Evolutionary conservation across 495 filamentous ascomycete genomes (phyloP), one percentile per base, ranked within the genome.

Genomic region (Penicillium odoratum): DNA sequence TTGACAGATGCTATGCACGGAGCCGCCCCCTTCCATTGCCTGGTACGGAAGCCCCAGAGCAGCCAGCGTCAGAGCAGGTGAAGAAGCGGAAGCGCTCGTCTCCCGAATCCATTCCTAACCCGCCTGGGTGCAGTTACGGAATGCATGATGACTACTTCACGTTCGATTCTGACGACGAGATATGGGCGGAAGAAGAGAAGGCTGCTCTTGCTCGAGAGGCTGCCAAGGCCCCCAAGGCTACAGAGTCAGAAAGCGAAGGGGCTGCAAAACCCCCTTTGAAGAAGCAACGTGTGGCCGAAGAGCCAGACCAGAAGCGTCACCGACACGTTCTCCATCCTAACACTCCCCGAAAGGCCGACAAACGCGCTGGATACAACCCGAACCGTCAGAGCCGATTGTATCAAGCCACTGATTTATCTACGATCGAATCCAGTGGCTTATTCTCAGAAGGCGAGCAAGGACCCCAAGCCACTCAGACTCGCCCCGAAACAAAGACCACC

Each of bases 21-120:
- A 47, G 18, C 25, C 18, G 10, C 7, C 28, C 6, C 28, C 18
- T 26, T 13, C 44, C 26, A 18, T 0, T 11, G 6, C 28, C 28
- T 18, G 30, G 11, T 16, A 25, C 28, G 3, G 44, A 13, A 26
- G 18, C 16, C 6, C 3, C 9, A n/a, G 28, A 50, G 18, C 18
- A 10, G 38, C 38, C 11, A 40, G 13, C 38, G 3, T 40, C 38
- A 36, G 48, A 51, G 11, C 7, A 26, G 16, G 34, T 9, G 7
- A 46, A 40, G 28, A 70, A 67, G 55, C 58, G 58, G 31, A 80
- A 80, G 62, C 74, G 78, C 49, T 51, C 66, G 3, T 78, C 76
- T 30, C 78, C 78, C 16, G 74, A 77, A 53, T 60, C 68, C 2
- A 81, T 80, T 46, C 77, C 78, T 0, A 78, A 79, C 56, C 78